These are phyloP conservation scores for Kuraishia capsulata DNA, from an alignment of 805 yeast genomes.

Conservation along the genomic window DNA sequence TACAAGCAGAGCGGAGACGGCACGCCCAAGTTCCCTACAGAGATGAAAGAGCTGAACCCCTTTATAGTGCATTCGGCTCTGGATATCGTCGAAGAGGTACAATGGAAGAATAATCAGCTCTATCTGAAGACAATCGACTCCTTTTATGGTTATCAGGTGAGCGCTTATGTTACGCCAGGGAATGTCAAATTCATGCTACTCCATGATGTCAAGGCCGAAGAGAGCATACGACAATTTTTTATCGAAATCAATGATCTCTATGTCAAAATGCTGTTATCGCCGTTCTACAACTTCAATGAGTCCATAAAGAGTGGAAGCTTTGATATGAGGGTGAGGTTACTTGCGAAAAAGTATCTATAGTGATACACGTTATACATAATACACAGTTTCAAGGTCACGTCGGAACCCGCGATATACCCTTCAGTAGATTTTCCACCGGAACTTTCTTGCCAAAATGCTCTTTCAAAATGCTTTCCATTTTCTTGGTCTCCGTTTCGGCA, in stretches of 20 bases:
- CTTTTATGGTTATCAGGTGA: slow-evolving; percentile 74
- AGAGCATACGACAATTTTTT: slow-evolving; percentile 73
- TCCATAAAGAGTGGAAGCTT: slow-evolving; percentile 67
- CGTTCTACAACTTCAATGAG: slow-evolving; percentile 73
- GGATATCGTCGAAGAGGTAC: slow-evolving; percentile 86
- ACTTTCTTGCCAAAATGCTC: slow-evolving; percentile 8
- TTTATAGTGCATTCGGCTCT: slow-evolving; percentile 82
- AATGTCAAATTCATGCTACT: slow-evolving; percentile 72
- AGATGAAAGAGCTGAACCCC: slow-evolving; percentile 73
- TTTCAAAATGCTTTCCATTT: slow-evolving; percentile 11
- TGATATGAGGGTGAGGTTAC: slow-evolving; percentile 59
- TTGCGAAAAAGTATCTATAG: slow-evolving; percentile 70
- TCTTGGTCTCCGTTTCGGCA: slow-evolving; percentile 11
- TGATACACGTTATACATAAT: neutral
- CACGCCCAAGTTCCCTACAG: slow-evolving; percentile 50
- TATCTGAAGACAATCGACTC: slow-evolving; percentile 76
- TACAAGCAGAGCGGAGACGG: slow-evolving; percentile 63
- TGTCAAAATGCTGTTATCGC: slow-evolving; percentile 75
- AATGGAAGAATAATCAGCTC: slow-evolving; percentile 61
- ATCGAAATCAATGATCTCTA: slow-evolving; percentile 81
- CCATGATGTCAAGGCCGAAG: slow-evolving; percentile 60
- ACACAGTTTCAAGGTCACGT: slow-evolving; percentile 1
- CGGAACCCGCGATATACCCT: slow-evolving; percentile 2
- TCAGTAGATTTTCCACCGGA: slow-evolving; percentile 1
- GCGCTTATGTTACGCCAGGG: slow-evolving; percentile 83